These are phyloP conservation scores for Colletotrichum acutatum DNA, from an alignment of 2,329 filamentous ascomycete genomes.

Conservation along the genomic window DNA sequence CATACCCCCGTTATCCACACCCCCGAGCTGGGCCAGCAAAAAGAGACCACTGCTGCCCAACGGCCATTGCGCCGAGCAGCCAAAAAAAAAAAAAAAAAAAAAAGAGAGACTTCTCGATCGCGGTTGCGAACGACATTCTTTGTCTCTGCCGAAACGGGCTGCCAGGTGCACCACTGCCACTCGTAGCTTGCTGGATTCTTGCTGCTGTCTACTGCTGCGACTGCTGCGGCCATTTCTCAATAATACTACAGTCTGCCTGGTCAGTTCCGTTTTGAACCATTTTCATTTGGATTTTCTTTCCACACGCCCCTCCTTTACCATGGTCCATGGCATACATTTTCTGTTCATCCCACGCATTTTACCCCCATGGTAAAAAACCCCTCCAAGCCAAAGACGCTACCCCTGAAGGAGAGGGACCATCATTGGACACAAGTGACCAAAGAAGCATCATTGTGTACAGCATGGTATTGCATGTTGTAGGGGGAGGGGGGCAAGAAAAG, in stretches of 20 bases:
- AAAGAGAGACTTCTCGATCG: conserved; percentile 36
- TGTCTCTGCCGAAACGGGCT: conserved; percentile 25
- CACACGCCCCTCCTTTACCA: conserved; percentile 15
- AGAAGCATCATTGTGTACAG: conserved; percentile 24
- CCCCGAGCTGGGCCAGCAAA: neutral
- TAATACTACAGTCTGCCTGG: conserved; percentile 13
- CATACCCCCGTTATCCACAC: conserved; percentile 18
- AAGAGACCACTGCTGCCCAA: conserved; percentile 34
- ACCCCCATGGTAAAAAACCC: conserved; percentile 15
- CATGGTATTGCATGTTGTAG: conserved; percentile 33
- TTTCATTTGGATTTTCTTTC: conserved; percentile 5
- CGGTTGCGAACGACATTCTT: conserved; percentile 31
- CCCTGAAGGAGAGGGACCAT: conserved; percentile 24
- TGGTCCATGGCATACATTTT: neutral
- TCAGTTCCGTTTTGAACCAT: conserved; percentile 12
- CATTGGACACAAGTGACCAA: conserved; percentile 28
- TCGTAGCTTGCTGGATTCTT: conserved; percentile 2
- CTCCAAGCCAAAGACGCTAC: conserved; percentile 13
- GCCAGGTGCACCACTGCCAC: conserved; percentile 15
- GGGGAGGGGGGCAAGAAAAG: conserved; percentile 7
- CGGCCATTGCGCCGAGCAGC: conserved; percentile 4
- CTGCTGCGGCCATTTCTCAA: conserved; percentile 26
- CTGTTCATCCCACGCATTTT: conserved; percentile 25
- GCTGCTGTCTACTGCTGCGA: conserved; percentile 1
- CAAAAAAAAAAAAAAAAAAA: conserved; percentile 21